Conservation (phyloP, 768 basidiomycete species). For the Mycena maculata region DNA sequence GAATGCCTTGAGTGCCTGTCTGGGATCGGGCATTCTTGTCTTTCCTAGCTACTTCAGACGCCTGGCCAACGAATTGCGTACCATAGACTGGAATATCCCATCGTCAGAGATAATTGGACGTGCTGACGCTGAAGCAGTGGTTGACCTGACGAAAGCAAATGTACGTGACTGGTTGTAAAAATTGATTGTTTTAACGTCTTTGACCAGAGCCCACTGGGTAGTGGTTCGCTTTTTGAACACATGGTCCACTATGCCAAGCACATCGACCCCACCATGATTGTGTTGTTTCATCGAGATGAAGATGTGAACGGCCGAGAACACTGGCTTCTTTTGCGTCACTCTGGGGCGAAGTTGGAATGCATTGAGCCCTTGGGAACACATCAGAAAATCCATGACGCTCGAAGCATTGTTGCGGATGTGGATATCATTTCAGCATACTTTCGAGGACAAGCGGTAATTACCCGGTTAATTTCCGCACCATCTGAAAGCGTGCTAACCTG, state of each 20-base stretch:
- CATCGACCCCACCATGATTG: neutral
- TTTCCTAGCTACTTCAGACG: neutral
- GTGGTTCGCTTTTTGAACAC: conserved; percentile 1
- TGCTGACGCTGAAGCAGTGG: neutral
- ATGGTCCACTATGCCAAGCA: neutral
- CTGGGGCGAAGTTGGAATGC: neutral
- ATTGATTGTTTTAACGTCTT: neutral
- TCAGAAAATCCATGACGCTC: neutral
- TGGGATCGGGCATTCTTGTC: neutral
- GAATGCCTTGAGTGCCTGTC: neutral
- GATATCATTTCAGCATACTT: neutral
- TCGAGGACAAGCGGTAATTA: neutral
- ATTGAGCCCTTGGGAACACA: neutral
- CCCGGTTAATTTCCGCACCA: too few species aligned
- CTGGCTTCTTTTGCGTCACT: conserved; percentile 1
- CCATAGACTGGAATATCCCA: neutral
- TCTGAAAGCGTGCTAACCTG: too few species aligned
- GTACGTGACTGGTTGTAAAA: neutral
- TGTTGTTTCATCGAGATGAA: conserved; percentile 3
- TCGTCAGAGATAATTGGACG: neutral
- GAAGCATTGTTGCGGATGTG: neutral
- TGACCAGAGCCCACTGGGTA: neutral
- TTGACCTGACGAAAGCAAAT: neutral
- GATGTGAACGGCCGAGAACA: conserved; percentile 2
- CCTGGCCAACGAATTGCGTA: neutral